A percentile compares a stretch with the other conserved stretches of the same genome.
Conservation (phyloP, 208 protist species). For the Acanthamoeba lenticulata region DNA sequence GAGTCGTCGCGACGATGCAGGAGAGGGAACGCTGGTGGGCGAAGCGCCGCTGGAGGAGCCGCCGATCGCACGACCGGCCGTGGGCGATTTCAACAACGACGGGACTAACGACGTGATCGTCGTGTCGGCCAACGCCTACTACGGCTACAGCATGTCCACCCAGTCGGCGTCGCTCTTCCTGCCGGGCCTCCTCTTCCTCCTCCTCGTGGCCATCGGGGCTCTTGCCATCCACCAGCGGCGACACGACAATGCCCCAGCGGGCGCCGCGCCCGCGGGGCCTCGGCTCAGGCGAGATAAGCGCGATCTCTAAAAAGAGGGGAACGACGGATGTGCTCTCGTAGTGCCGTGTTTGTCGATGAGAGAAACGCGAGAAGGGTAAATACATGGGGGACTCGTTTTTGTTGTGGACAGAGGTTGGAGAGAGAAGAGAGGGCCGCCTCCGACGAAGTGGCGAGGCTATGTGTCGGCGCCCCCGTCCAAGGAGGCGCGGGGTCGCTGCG, state of each 20-base stretch:
- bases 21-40: neutral
- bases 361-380: neutral
- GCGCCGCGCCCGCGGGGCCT: neutral
- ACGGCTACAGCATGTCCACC: constrained; percentile 32
- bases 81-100: constrained; percentile 81
- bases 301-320: neutral
- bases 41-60: neutral
- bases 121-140: constrained; percentile 65
- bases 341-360: neutral
- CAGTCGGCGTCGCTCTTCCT: constrained; percentile 46
- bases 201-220: constrained; percentile 18
- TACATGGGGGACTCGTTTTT: neutral
- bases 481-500: neutral
- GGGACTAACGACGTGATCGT: constrained; percentile 79
- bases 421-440: neutral
- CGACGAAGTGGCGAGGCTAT: neutral
- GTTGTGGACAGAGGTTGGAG: neutral
- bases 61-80: constrained; percentile 63
- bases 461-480: neutral
- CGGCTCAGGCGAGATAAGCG: constrained; percentile 22
- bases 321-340: neutral
- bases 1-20: neutral
- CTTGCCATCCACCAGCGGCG: constrained; percentile 35
- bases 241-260: neutral
- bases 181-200: constrained; percentile 27